These are phyloP conservation scores for Plectranthus barbatus DNA, from an alignment of 257 asterid genomes.

Conservation along the genomic window DNA sequence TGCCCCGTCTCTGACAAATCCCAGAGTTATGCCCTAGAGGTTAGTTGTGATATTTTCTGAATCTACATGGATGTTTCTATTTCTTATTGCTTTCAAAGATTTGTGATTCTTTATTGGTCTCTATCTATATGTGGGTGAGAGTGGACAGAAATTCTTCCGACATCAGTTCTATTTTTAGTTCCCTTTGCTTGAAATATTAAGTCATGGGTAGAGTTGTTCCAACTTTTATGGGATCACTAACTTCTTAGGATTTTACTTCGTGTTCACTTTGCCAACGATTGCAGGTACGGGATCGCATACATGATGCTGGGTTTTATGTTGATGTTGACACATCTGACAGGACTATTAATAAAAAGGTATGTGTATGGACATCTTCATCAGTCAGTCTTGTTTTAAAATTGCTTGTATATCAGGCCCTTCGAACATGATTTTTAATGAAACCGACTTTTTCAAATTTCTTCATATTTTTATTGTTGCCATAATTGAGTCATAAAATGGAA, in stretches of 20 bases:
- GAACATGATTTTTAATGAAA: no score
- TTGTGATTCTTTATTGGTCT: not conserved
- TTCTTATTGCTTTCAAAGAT: not conserved
- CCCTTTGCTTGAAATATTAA: not conserved
- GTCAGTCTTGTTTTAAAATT: not conserved
- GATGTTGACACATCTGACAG: conserved; percentile 86
- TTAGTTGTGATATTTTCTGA: conserved; percentile 13
- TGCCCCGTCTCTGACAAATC: conserved; percentile 97
- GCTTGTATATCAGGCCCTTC: no score
- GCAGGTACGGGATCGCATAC: conserved; percentile 70
- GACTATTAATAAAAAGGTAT: conserved; percentile 87
- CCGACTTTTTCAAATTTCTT: no score
- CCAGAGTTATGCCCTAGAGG: conserved; percentile 71
- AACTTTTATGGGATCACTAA: not conserved
- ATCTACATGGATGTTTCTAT: not conserved
- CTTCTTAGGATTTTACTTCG: not conserved
- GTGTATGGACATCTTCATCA: conserved; percentile 4
- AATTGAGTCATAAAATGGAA: no score
- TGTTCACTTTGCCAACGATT: not conserved
- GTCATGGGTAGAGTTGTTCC: not conserved
- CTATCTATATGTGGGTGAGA: not conserved
- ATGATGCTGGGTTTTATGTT: conserved; percentile 69
- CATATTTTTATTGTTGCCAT: no score
- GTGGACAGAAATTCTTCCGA: not conserved
- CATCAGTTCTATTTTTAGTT: not conserved